phyloP scores from a whole-genome alignment of 371 early-diverging fungal genomes.

The Homolaphlyctis polyrhiza region DNA sequence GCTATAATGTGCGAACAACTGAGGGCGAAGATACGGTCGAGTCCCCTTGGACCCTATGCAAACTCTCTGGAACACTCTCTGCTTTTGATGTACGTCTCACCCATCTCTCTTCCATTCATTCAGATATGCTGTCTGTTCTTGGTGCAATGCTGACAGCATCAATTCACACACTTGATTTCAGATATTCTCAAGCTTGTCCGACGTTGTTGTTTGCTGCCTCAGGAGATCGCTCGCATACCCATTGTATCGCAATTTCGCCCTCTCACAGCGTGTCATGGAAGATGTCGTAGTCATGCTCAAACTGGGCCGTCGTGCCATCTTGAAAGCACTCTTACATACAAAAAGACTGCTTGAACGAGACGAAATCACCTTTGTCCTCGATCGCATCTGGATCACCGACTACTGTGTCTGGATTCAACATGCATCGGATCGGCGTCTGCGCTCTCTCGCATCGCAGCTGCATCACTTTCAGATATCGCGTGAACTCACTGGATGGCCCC shows the following conservation, averaged over 20 bases:
- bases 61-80: constrained; percentile 71
- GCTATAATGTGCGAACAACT: constrained; percentile 78
- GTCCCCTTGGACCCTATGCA: constrained; percentile 86
- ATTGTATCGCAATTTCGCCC: constrained; percentile 69
- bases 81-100: constrained; percentile 60
- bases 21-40: constrained; percentile 87
- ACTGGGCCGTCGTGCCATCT: constrained; percentile 73
- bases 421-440: constrained; percentile 30
- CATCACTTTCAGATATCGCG: constrained; percentile 66
- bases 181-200: not conserved
- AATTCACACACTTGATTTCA: not conserved
- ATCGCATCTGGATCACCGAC: constrained; percentile 85
- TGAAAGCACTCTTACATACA: constrained; percentile 73
- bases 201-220: constrained; percentile 2
- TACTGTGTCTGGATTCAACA: constrained; percentile 95
- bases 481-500: constrained; percentile 64
- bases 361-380: constrained; percentile 79
- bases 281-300: constrained; percentile 81
- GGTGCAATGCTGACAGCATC: not conserved
- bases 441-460: constrained; percentile 72
- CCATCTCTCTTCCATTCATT: not conserved
- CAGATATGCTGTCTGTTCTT: too few species aligned
- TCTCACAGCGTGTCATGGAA: constrained; percentile 63
- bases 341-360: constrained; percentile 78
- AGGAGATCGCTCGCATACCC: constrained; percentile 84